Evolutionary conservation across 768 basidiomycete genomes (phyloP).

Genomic region (Hericium coralloides): DNA sequence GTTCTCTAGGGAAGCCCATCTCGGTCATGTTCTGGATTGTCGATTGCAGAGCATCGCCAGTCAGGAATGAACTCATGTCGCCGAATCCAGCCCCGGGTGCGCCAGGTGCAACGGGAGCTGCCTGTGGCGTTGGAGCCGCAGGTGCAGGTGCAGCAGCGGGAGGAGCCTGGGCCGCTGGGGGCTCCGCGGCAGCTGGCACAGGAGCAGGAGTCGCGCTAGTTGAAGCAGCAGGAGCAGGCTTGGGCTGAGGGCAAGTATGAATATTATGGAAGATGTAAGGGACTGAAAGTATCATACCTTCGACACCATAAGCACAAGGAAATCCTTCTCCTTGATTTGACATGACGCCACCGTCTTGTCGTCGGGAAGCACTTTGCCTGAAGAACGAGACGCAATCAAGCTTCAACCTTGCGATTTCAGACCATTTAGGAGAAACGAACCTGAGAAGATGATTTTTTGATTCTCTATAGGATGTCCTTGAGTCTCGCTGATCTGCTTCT

Average conservation of each 20-base stretch:
- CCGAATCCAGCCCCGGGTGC: conserved; percentile 29
- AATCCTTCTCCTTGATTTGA: conserved; percentile 97
- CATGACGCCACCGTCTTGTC: conserved; percentile 81
- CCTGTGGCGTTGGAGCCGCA: conserved; percentile 22
- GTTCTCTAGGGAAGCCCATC: conserved; percentile 89
- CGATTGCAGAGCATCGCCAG: conserved; percentile 65
- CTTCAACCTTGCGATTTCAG: not conserved
- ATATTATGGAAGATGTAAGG: not conserved
- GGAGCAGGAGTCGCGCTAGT: conserved; percentile 23
- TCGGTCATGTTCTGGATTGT: conserved; percentile 80
- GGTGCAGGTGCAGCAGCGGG: conserved; percentile 27
- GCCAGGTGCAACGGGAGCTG: conserved; percentile 23
- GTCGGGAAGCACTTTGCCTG: conserved; percentile 89
- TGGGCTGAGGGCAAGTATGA: conserved; percentile 35
- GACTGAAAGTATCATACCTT: conserved; percentile 50
- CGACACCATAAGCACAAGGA: conserved; percentile 97
- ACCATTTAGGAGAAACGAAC: conserved; percentile 29
- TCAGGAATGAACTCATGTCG: conserved; percentile 55
- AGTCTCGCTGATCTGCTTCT: conserved; percentile 69
- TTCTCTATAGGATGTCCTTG: conserved; percentile 66
- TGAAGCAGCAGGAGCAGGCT: conserved; percentile 33
- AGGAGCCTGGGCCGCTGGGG: conserved; percentile 24
- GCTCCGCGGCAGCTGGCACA: conserved; percentile 17
- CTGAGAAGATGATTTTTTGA: conserved; percentile 95
- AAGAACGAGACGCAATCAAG: not conserved